These are phyloP conservation scores for Rhodocollybia butyracea DNA, from an alignment of 768 basidiomycete species.

Conservation along the genomic window DNA sequence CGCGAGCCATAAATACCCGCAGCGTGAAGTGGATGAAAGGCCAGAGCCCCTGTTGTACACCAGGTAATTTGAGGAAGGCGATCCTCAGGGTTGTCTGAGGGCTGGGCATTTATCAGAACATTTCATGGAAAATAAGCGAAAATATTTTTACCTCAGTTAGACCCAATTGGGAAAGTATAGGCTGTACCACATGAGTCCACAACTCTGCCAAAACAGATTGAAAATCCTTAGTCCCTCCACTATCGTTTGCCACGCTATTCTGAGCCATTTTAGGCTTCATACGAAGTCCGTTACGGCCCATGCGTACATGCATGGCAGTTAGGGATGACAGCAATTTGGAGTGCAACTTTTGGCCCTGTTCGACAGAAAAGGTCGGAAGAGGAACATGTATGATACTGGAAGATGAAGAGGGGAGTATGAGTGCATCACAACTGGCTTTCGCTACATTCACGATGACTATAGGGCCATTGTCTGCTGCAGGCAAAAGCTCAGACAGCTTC, in stretches of 20 bases:
- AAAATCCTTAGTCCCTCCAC: too few relatives aligned
- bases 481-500: not conserved
- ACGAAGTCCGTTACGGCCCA: not conserved
- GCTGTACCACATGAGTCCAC: slow-evolving; percentile 7
- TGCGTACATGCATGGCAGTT: not conserved
- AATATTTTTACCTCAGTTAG: not conserved
- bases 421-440: not conserved
- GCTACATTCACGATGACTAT: not conserved
- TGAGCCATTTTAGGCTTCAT: not conserved
- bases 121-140: too few relatives aligned
- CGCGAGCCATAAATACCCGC: slow-evolving; percentile 20
- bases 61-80: slow-evolving; percentile 18
- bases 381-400: not conserved
- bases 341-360: not conserved
- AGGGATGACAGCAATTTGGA: not conserved
- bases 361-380: not conserved
- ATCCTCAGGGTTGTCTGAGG: too few relatives aligned
- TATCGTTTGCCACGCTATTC: too few relatives aligned
- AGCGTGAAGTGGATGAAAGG: slow-evolving; percentile 36
- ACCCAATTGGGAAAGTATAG: not conserved
- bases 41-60: slow-evolving; percentile 25
- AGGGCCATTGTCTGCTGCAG: not conserved
- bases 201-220: slow-evolving; percentile 1
- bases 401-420: not conserved
- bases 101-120: too few relatives aligned